phyloP scores from a whole-genome alignment of 2,329 filamentous ascomycete genomes.

The Magnaporthales sp. region DNA sequence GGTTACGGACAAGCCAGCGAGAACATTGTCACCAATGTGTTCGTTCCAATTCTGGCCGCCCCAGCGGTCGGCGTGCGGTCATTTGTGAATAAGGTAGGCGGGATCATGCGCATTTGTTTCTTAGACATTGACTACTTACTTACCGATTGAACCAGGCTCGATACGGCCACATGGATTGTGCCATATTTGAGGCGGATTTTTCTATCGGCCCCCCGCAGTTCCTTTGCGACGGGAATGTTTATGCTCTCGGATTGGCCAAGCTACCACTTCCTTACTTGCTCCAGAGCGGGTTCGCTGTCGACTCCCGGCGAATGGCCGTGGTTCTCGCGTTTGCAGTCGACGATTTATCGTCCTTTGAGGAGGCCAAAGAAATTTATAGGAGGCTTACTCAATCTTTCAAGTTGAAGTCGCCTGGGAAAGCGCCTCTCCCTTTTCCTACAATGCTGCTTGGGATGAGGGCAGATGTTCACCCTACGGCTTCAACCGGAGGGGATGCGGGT shows the following conservation, averaged over 20 bases:
- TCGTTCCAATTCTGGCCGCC: slow-evolving; percentile 1
- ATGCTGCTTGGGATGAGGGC: slow-evolving; percentile 3
- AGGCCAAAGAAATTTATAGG: background rate
- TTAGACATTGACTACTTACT: background rate
- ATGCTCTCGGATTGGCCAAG: background rate
- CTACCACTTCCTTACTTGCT: background rate
- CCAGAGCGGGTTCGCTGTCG: background rate
- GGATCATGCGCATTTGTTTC: background rate
- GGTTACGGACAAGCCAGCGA: background rate
- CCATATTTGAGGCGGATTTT: background rate
- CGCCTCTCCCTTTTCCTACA: slow-evolving; percentile 1
- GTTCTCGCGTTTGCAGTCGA: slow-evolving; percentile 3
- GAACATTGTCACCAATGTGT: background rate
- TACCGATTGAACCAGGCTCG: background rate
- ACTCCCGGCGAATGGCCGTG: background rate
- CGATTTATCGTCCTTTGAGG: background rate
- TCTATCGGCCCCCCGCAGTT: background rate
- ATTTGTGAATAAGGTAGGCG: slow-evolving; percentile 2
- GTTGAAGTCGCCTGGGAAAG: slow-evolving; percentile 11
- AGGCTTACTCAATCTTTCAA: slow-evolving; percentile 2
- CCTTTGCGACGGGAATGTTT: slow-evolving; percentile 5
- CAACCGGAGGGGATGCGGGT: background rate
- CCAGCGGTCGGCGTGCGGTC: slow-evolving; percentile 5
- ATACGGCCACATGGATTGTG: slow-evolving; percentile 3
- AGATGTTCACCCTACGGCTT: background rate